A percentile compares a stretch with the other conserved stretches of the same genome.
Evolutionary conservation across 805 yeast genomes (phyloP).

Genomic region (Tetrapisispora nanseiensis): DNA sequence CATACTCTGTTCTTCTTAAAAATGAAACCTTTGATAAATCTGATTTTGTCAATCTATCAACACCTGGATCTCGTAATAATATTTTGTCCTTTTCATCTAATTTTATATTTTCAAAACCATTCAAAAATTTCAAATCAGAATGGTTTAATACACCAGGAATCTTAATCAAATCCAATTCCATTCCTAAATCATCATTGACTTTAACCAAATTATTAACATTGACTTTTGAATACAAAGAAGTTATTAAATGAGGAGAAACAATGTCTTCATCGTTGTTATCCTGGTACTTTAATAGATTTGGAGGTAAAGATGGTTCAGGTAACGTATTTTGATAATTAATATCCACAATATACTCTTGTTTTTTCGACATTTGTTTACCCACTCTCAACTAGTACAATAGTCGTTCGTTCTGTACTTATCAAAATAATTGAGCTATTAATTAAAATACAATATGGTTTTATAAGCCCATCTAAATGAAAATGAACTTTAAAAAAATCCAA

Average conservation of each 20-base stretch:
- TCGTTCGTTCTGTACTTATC: no score
- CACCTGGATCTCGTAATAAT: conserved; percentile 70
- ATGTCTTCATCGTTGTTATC: conserved; percentile 33
- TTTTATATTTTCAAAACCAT: conserved; percentile 32
- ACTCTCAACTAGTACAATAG: no score
- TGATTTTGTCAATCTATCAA: conserved; percentile 28
- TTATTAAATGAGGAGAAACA: conserved; percentile 47
- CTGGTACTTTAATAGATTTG: conserved; percentile 59
- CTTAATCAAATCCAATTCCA: conserved; percentile 63
- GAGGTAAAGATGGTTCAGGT: conserved; percentile 91
- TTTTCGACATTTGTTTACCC: conserved; percentile 32
- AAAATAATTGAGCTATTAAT: background rate
- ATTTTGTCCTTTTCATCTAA: conserved; percentile 72
- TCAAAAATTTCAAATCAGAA: conserved; percentile 39
- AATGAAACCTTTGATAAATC: conserved; percentile 50
- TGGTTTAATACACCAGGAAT: conserved; percentile 61
- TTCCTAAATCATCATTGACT: conserved; percentile 55
- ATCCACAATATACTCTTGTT: conserved; percentile 73
- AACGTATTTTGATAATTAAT: conserved; percentile 75
- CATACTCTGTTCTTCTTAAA: conserved; percentile 89
- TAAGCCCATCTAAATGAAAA: no score
- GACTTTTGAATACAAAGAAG: conserved; percentile 66
- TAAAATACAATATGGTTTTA: no score
- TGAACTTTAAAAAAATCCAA: no score
- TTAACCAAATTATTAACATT: conserved; percentile 55